Percentiles rank a stretch among this genome's conserved stretches.
Conservation (phyloP, 768 basidiomycete species). For the Thelephora aurantiotincta region DNA sequence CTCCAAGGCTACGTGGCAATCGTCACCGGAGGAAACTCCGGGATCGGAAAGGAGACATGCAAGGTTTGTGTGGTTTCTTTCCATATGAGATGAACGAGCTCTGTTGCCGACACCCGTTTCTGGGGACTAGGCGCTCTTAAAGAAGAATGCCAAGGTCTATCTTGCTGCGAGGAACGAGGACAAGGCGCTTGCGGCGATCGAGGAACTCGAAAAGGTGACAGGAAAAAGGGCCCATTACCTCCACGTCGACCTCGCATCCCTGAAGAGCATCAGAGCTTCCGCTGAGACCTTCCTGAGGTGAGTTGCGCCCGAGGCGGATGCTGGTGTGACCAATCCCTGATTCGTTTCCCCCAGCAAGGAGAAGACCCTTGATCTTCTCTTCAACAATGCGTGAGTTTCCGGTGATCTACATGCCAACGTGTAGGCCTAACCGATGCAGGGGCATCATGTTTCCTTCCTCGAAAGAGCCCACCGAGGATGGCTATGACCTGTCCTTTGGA, state of each 20-base stretch:
- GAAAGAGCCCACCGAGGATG: conserved; percentile 26
- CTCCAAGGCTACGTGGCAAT: conserved; percentile 20
- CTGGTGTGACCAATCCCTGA: too few relatives aligned
- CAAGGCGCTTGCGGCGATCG: conserved; percentile 36
- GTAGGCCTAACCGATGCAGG: conserved; percentile 13
- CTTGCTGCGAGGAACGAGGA: conserved; percentile 32
- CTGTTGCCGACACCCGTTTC: neutral
- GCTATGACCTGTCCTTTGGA: conserved; percentile 43
- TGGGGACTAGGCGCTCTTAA: conserved; percentile 28
- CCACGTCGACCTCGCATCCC: conserved; percentile 27
- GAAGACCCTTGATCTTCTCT: conserved; percentile 28
- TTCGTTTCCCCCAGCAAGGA: conserved; percentile 21
- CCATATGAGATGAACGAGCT: neutral
- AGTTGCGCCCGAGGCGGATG: neutral
- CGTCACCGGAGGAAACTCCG: conserved; percentile 25
- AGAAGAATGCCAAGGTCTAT: conserved; percentile 55
- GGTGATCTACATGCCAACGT: neutral
- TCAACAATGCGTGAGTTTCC: conserved; percentile 33
- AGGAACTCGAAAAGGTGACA: conserved; percentile 30
- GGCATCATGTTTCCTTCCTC: conserved; percentile 32
- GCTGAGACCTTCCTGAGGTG: conserved; percentile 25
- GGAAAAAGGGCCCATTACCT: conserved; percentile 30
- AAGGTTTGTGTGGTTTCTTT: conserved; percentile 22
- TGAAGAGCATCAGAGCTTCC: conserved; percentile 22
- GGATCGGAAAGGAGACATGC: conserved; percentile 47